phyloP scores from a whole-genome alignment of 2,329 filamentous ascomycete species.

The Claviceps sorghi region DNA sequence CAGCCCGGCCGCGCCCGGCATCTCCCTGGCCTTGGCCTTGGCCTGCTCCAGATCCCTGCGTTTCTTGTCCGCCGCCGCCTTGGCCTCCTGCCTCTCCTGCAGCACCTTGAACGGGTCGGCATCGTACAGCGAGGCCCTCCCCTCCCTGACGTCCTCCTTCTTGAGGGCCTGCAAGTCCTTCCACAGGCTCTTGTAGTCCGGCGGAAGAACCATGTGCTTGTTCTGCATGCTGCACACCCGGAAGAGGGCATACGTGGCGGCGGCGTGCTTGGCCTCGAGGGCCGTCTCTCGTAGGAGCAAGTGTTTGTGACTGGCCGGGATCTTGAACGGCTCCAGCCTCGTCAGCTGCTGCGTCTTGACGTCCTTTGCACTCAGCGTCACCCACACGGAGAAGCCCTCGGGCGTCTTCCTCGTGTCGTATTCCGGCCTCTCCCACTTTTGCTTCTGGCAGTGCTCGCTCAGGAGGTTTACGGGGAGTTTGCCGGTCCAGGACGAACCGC shows the following conservation, averaged over 20 bases:
- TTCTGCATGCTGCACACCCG: constrained; percentile 92
- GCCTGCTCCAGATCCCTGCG: constrained; percentile 54
- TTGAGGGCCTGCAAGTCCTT: constrained; percentile 80
- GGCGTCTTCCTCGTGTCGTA: constrained; percentile 67
- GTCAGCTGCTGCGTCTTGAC: constrained; percentile 68
- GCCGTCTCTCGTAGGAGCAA: constrained; percentile 63
- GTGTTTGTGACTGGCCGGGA: constrained; percentile 63
- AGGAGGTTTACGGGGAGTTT: constrained; percentile 90
- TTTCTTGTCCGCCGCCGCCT: constrained; percentile 64
- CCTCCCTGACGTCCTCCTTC: constrained; percentile 62
- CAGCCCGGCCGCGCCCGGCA: constrained; percentile 43
- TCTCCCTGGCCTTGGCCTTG: constrained; percentile 52
- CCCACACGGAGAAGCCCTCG: constrained; percentile 64
- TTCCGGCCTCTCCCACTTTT: constrained; percentile 88
- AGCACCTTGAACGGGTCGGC: constrained; percentile 81
- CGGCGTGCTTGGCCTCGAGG: constrained; percentile 84
- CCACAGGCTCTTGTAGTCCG: constrained; percentile 80
- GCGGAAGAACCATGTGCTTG: constrained; percentile 84
- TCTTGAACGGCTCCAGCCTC: constrained; percentile 65
- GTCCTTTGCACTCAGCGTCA: constrained; percentile 63
- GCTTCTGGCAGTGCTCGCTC: constrained; percentile 87
- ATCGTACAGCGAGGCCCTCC: constrained; percentile 79
- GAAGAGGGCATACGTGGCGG: constrained; percentile 81
- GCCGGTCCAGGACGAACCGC: constrained; percentile 90
- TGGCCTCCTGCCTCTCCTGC: constrained; percentile 65